These are phyloP conservation scores for Venturia asperata DNA, from an alignment of 2,329 filamentous ascomycete genomes.

Conservation along the genomic window DNA sequence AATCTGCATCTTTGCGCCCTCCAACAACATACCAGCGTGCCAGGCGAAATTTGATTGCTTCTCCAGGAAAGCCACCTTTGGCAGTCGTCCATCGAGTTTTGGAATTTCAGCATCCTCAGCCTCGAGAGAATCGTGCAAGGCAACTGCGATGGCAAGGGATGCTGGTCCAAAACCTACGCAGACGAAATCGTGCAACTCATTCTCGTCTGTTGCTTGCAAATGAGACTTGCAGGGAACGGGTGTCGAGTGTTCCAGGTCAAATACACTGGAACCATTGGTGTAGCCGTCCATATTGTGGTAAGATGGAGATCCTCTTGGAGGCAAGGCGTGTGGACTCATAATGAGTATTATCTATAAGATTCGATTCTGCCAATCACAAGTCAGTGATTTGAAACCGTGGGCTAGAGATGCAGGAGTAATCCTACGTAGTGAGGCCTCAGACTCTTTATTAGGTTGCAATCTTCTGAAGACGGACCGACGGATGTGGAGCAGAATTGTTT, in stretches of 20 bases:
- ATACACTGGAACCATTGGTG: slow-evolving; percentile 1
- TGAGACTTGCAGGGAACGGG: not conserved
- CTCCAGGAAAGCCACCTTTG: slow-evolving; percentile 81
- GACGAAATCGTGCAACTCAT: slow-evolving; percentile 72
- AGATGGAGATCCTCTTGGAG: not conserved
- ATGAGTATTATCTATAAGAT: not conserved
- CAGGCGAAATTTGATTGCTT: slow-evolving; percentile 77
- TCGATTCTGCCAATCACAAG: slow-evolving; percentile 6
- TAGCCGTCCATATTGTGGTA: not conserved
- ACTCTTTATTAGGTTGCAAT: not conserved
- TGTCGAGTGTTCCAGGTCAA: not conserved
- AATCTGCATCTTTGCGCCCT: slow-evolving; percentile 94
- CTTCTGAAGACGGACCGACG: not conserved
- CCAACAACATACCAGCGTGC: slow-evolving; percentile 93
- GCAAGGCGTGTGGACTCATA: slow-evolving; percentile 10
- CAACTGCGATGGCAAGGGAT: slow-evolving; percentile 80
- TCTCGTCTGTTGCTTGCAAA: slow-evolving; percentile 24
- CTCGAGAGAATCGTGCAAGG: slow-evolving; percentile 72
- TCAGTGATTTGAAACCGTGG: slow-evolving; percentile 5
- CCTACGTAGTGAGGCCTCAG: not conserved
- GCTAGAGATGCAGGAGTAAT: not conserved
- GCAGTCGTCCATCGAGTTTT: slow-evolving; percentile 35
- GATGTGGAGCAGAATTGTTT: not conserved
- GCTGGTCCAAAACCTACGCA: slow-evolving; percentile 92
- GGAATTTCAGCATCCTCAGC: slow-evolving; percentile 36